Percentiles rank a stretch among this genome's conserved stretches.
These are phyloP conservation scores for Fragaria iinumae DNA, from an alignment of 306 rosid species.

Conservation along the genomic window DNA sequence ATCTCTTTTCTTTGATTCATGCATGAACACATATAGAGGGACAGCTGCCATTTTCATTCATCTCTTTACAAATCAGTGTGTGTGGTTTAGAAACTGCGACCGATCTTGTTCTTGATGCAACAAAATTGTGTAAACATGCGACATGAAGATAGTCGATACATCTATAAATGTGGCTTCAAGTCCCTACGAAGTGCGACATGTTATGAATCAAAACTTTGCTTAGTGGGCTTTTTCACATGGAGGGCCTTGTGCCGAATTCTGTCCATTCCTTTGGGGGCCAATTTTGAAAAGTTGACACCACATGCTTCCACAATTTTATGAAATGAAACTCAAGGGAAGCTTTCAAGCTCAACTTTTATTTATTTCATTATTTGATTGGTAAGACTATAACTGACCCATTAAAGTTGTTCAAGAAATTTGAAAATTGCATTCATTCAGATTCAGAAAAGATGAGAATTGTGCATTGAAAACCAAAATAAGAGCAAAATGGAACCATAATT, in stretches of 20 bases:
- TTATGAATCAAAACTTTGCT: background rate
- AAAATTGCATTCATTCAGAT: too few relatives aligned
- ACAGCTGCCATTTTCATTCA: background rate
- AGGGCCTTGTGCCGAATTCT: background rate
- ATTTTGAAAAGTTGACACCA: background rate
- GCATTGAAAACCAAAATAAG: too few relatives aligned
- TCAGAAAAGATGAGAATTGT: too few relatives aligned
- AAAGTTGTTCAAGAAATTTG: too few relatives aligned
- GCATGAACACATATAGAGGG: background rate
- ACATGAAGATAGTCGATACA: background rate
- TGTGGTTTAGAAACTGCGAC: background rate
- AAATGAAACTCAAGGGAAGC: too few relatives aligned
- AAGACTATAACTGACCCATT: too few relatives aligned
- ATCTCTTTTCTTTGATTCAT: background rate
- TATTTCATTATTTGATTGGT: too few relatives aligned
- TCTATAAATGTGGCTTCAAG: background rate
- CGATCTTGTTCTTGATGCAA: background rate
- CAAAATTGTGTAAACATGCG: conserved; percentile 3
- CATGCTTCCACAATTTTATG: background rate
- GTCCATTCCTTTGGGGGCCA: background rate
- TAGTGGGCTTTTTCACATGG: background rate
- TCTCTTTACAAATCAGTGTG: background rate
- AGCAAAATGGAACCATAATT: too few relatives aligned
- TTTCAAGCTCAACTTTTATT: too few relatives aligned
- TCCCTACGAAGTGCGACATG: background rate